Percentiles rank a stretch among this genome's conserved stretches.
These are phyloP conservation scores for Teunomyces funiuensis DNA, from an alignment of 805 yeast genomes.

Conservation along the genomic window DNA sequence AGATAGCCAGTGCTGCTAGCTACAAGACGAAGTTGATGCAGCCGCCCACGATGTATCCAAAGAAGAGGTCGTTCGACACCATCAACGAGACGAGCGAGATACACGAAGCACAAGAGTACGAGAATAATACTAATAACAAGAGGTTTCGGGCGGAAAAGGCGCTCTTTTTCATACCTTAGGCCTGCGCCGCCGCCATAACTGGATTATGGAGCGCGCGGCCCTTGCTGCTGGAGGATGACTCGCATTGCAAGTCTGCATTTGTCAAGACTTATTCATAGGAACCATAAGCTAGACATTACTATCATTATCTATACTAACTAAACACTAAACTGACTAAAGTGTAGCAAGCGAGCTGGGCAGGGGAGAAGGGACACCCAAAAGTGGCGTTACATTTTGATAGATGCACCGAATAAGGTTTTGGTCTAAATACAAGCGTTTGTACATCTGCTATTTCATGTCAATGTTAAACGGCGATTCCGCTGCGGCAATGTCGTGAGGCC, in stretches of 20 bases:
- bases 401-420: too few species aligned
- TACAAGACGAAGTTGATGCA: constrained; percentile 10
- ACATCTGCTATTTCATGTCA: too few species aligned
- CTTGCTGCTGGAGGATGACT: neutral
- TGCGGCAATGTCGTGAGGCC: too few species aligned
- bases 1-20: constrained; percentile 5
- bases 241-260: constrained; percentile 1
- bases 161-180: constrained; percentile 18
- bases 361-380: too few species aligned
- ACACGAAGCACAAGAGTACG: constrained; percentile 9
- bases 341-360: too few species aligned
- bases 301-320: neutral
- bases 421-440: too few species aligned
- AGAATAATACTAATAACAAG: too few species aligned
- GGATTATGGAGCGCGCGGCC: constrained; percentile 7
- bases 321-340: too few species aligned
- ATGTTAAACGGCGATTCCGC: too few species aligned
- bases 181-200: constrained; percentile 6
- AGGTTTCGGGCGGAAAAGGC: constrained; percentile 22
- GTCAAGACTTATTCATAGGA: constrained; percentile 1
- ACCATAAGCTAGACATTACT: constrained; percentile 3
- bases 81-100: constrained; percentile 7
- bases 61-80: constrained; percentile 16
- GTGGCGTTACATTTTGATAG: too few species aligned
- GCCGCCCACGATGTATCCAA: constrained; percentile 11